phyloP scores from a whole-genome alignment of 768 basidiomycete genomes.

The Agrocybe praecox region DNA sequence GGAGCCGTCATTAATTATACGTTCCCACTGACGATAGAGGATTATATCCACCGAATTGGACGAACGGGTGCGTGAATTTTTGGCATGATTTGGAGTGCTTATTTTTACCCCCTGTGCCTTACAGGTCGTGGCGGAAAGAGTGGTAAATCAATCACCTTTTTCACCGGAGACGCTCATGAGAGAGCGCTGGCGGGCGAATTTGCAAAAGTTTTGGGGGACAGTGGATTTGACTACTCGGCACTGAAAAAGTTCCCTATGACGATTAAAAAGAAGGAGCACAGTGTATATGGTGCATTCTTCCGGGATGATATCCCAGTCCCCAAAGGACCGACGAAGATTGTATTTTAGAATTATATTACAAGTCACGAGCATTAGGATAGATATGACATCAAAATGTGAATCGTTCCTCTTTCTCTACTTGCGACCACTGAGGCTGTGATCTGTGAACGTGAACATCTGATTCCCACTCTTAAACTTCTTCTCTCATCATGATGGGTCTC shows the following conservation, averaged over 20 bases:
- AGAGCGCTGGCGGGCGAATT: constrained; percentile 88
- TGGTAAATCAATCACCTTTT: constrained; percentile 95
- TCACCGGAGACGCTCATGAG: constrained; percentile 90
- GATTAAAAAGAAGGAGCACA: constrained; percentile 94
- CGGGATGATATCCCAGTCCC: constrained; percentile 64
- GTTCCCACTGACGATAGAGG: constrained; percentile 96
- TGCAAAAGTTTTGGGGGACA: constrained; percentile 87
- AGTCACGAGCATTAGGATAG: constrained; percentile 12
- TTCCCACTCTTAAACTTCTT: constrained; percentile 1
- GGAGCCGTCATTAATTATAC: constrained; percentile 94
- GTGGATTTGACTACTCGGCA: constrained; percentile 75
- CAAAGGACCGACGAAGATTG: constrained; percentile 75
- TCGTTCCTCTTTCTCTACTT: not conserved
- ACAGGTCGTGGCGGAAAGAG: constrained; percentile 86
- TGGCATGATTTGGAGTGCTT: constrained; percentile 4
- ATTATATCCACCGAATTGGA: constrained; percentile 90
- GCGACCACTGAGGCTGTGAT: constrained; percentile 2
- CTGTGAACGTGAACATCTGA: constrained; percentile 2
- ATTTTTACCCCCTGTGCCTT: constrained; percentile 1
- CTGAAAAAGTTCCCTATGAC: constrained; percentile 93
- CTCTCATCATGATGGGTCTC: constrained; percentile 72
- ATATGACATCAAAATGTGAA: constrained; percentile 7
- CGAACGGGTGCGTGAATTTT: constrained; percentile 64
- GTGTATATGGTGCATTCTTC: constrained; percentile 88
- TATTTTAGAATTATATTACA: constrained; percentile 46